Evolutionary conservation across 176 grass and related monocot species (phyloP), one percentile per base, ranked within the genome.

Genomic region (Oropetium thomaeum): DNA sequence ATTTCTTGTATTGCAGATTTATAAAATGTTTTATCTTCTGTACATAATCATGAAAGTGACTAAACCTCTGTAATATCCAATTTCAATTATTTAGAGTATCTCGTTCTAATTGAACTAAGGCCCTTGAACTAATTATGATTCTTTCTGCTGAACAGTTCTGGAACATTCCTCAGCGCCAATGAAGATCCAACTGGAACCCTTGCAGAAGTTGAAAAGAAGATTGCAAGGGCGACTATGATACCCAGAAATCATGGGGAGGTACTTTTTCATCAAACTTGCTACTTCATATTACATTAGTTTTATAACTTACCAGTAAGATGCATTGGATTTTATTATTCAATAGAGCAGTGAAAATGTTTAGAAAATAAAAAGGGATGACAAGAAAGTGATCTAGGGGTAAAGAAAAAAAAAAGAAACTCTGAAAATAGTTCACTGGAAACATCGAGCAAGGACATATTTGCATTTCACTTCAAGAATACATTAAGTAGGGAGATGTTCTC

Each of bases 201-300:
- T 70, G 86, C 39, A 55, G 82, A 93, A 61, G 80, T 99, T 58
- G 96, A 99, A 86, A 84, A 70, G 17, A 92, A 95, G 66, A 95
- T 99, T 80, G 96, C 96, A 66, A 99, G 83, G 79, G 89, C 70
- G 70, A 95, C 96, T n/a, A 88, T 88, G 96, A 74, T 99, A 65
- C 91, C 96, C 31, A 85, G 82, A 75, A 78, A 64, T 45, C 65
- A 99, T 64, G 96, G 96, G 54, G 96, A 99, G 96, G 96, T 99
- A 90, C 17, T 74, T 63, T 44, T 61, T 22, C 6, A 34, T 48
- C 58, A 28, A 77, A 22, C 64, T 67, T 60, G 31, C 41, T 29
- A 28, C 62, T 43, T 17, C 28, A 22, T 57, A 73, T 29, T 7
- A 25, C 12, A 55, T 84, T 78, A 4, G 9, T 14, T 58, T 47